Base-by-base conservation (phyloP, 2,329 filamentous ascomycete genomes). In the Ascochyta clinopodiicola region DNA sequence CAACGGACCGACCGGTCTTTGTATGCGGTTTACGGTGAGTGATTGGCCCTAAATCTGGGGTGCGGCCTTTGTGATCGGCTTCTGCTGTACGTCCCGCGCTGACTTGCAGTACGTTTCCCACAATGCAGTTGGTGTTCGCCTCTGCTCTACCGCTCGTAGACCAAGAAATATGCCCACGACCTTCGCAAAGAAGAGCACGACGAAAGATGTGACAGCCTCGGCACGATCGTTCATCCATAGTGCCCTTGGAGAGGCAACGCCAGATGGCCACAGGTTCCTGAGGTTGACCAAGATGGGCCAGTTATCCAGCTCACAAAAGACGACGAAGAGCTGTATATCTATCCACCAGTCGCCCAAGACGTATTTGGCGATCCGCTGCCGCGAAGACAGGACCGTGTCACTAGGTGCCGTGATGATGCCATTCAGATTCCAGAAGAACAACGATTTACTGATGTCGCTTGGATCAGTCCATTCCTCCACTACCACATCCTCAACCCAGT, bases 391-490 rank as follows among this genome's bases (percentile, higher is more conserved):
- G 4, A 42, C 9, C 9, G 7, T 15, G 17, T 57, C 44, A 10
- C 25, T 9, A 1, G 49, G 32, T 25, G 21, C 17, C 4, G 44
- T 45, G 17, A 62, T 45, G 6, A 80, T 61, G 0, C 77, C 77
- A 37, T 82, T 82, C 24, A 83, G 51, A 45, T 82, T 82, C 71
- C 79, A 78, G 59, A 83, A 83, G 65, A 83, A 83, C 0, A 80
- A 56, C 2, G 77, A 72, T 62, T 83, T 83, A 10, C 72, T 62
- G 0, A 78, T 74, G 47, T 82, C 80, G 5, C 51, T 66, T 0
- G 81, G 81, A 15, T 78, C 75, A 0, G 80, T 83, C 66, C 79
- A 75, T 64, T 83, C 81, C 10, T 79, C 68, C 0, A 81, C 79
- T 2, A 82, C 59, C 0, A 79, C 76, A 2, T 77, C 74, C 0